Conservation (phyloP, 805 yeast genomes). For the Candida saitoana region DNA sequence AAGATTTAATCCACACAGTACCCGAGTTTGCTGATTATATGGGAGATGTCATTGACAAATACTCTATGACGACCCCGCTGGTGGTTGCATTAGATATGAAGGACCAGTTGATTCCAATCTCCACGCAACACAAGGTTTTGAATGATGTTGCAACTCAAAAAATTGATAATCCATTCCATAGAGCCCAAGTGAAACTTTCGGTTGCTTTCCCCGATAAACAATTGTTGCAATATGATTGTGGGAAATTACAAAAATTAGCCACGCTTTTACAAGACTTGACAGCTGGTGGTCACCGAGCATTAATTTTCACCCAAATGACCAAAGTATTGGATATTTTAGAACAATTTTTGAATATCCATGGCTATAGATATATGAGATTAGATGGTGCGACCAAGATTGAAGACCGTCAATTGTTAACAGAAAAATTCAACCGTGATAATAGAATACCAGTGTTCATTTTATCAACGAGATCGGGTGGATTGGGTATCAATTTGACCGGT, state of each 20-base stretch:
- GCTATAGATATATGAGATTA: constrained; percentile 87
- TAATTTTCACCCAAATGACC: constrained; percentile 98
- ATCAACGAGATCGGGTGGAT: constrained; percentile 96
- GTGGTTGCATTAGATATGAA: constrained; percentile 75
- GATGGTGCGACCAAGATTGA: constrained; percentile 98
- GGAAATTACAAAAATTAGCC: constrained; percentile 87
- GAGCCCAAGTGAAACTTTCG: constrained; percentile 77
- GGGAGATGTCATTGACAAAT: constrained; percentile 60
- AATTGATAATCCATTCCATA: constrained; percentile 63
- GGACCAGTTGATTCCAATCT: constrained; percentile 43
- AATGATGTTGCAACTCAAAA: constrained; percentile 28
- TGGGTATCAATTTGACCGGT: constrained; percentile 95
- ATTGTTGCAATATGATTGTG: constrained; percentile 90
- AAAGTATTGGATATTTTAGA: constrained; percentile 90
- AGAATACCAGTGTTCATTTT: constrained; percentile 86
- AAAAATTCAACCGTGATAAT: constrained; percentile 82
- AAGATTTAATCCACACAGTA: constrained; percentile 21
- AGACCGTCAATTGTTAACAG: constrained; percentile 92
- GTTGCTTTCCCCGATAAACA: constrained; percentile 97
- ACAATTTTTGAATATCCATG: constrained; percentile 89
- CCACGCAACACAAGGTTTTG: constrained; percentile 29
- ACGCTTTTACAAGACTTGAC: constrained; percentile 68
- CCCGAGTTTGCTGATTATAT: constrained; percentile 29
- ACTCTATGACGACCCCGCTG: constrained; percentile 82
- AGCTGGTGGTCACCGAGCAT: constrained; percentile 86